Percentiles rank a stretch among this genome's conserved stretches.
These are phyloP conservation scores for Fraxinus ornus DNA, from an alignment of 305 asterid species.

Conservation along the genomic window DNA sequence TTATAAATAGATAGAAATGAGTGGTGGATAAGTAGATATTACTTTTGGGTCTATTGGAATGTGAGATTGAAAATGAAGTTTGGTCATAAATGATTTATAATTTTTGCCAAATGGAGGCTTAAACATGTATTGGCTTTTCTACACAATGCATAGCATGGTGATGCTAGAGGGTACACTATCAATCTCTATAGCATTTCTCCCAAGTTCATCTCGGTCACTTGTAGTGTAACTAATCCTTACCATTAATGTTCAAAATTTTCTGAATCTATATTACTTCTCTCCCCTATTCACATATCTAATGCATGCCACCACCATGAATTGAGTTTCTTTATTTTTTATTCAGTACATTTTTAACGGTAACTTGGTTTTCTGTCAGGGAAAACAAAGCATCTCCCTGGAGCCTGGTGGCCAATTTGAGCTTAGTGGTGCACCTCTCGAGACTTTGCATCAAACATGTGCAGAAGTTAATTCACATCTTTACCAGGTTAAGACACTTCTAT, in stretches of 20 bases:
- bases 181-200: neutral
- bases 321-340: neutral
- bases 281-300: constrained; percentile 1
- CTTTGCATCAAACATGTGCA: constrained; percentile 96
- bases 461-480: constrained; percentile 98
- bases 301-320: neutral
- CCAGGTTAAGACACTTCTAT: constrained; percentile 50
- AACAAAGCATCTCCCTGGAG: constrained; percentile 92
- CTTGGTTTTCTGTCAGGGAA: constrained; percentile 47
- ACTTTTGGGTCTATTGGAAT: neutral
- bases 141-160: neutral
- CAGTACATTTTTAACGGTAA: neutral
- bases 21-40: no score
- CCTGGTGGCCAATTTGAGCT: constrained; percentile 99
- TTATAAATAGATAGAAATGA: no score
- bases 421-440: constrained; percentile 97
- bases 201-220: neutral
- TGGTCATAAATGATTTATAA: neutral
- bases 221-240: neutral
- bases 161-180: neutral
- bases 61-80: neutral
- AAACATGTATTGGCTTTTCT: neutral
- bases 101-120: neutral
- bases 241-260: neutral
- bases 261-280: neutral